phyloP scores from a whole-genome alignment of 2,329 filamentous ascomycete genomes.

The Acrocalymma vagum region DNA sequence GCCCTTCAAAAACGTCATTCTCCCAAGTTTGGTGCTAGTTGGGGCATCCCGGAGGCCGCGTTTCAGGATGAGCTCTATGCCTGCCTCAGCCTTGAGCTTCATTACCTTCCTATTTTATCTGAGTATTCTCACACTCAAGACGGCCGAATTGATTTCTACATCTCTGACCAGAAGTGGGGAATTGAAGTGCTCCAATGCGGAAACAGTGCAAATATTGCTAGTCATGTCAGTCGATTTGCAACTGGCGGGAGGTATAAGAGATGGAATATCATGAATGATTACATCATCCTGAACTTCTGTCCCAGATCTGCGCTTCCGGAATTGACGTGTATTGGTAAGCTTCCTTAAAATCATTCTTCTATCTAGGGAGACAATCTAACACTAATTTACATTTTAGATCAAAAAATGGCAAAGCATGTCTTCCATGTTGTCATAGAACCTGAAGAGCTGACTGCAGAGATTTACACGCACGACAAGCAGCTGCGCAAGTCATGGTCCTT shows the following conservation, averaged over 20 bases:
- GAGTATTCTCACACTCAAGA: constrained; percentile 16
- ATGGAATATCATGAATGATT: constrained; percentile 20
- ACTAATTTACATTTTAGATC: constrained; percentile 10
- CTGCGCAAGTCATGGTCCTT: constrained; percentile 9
- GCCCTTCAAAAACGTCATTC: constrained; percentile 6
- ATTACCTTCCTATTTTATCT: constrained; percentile 17
- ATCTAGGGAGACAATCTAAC: constrained; percentile 1
- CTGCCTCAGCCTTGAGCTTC: constrained; percentile 14
- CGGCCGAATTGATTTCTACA: constrained; percentile 17
- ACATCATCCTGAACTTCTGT: constrained; percentile 22
- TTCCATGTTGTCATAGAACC: constrained; percentile 18
- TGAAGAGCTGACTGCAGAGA: constrained; percentile 8
- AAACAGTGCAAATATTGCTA: constrained; percentile 6
- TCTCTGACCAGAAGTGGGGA: constrained; percentile 16
- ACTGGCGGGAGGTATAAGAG: constrained; percentile 14
- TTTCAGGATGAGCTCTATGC: constrained; percentile 17
- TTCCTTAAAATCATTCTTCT: constrained; percentile 5
- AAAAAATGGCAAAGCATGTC: constrained; percentile 9
- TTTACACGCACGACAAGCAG: constrained; percentile 17
- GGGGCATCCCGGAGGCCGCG: constrained; percentile 15
- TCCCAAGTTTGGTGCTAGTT: constrained; percentile 7
- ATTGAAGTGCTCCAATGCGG: constrained; percentile 19
- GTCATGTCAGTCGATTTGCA: constrained; percentile 16
- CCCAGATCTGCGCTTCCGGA: constrained; percentile 11
- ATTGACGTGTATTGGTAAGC: constrained; percentile 11